These are phyloP conservation scores for Fusarium tricinctum DNA, from an alignment of 2,329 filamentous ascomycete genomes.

Conservation along the genomic window DNA sequence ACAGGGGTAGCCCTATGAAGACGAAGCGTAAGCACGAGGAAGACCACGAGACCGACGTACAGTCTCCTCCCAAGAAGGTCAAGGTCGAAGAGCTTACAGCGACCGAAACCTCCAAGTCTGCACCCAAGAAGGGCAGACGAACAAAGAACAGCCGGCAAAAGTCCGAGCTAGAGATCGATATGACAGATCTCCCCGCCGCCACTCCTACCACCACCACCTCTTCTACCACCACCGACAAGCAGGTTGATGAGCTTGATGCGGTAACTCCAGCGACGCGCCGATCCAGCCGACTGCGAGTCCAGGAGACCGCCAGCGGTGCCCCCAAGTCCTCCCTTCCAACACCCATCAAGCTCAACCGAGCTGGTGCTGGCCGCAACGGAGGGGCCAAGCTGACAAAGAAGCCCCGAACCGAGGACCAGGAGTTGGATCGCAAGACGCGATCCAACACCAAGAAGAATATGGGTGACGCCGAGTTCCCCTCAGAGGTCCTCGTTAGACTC, in stretches of 20 bases:
- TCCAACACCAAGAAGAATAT: slow-evolving; percentile 55
- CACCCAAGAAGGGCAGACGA: slow-evolving; percentile 47
- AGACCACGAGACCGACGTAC: slow-evolving; percentile 28
- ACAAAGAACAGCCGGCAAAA: slow-evolving; percentile 36
- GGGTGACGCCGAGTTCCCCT: slow-evolving; percentile 55
- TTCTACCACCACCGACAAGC: slow-evolving; percentile 1
- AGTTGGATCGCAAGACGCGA: slow-evolving; percentile 53
- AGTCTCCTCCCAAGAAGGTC: slow-evolving; percentile 43
- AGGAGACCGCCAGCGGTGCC: slow-evolving; percentile 23
- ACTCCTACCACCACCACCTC: neutral
- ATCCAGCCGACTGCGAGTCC: slow-evolving; percentile 53
- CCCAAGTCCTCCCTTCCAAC: slow-evolving; percentile 55
- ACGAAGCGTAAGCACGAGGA: slow-evolving; percentile 52
- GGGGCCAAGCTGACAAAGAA: slow-evolving; percentile 42
- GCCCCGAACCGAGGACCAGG: slow-evolving; percentile 51
- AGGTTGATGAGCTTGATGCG: slow-evolving; percentile 32
- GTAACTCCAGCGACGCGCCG: slow-evolving; percentile 46
- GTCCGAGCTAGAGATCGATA: slow-evolving; percentile 28
- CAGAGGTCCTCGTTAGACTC: slow-evolving; percentile 53
- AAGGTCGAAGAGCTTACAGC: slow-evolving; percentile 7
- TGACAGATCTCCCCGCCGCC: slow-evolving; percentile 24
- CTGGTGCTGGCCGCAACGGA: slow-evolving; percentile 46
- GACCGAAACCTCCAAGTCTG: neutral
- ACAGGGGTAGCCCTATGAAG: slow-evolving; percentile 53
- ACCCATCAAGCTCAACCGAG: slow-evolving; percentile 51